Evolutionary conservation across 2,329 filamentous ascomycete species (phyloP).

Genomic region (Aspergillus sp.): DNA sequence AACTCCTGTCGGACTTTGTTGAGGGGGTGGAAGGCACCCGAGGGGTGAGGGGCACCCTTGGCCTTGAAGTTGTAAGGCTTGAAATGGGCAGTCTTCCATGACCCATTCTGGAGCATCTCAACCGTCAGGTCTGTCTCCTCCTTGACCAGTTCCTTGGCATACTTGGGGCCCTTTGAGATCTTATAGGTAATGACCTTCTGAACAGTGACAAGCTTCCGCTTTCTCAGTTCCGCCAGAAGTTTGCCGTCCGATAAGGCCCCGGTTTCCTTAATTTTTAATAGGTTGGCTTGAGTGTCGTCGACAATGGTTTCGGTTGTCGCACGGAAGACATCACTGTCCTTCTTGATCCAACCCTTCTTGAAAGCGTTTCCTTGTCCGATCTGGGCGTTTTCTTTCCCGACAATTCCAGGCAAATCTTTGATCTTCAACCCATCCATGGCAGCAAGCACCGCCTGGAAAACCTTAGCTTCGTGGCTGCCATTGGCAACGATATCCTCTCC

Average conservation of each 20-base stretch:
- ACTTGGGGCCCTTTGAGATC: slow-evolving; percentile 82
- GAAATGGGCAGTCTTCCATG: slow-evolving; percentile 90
- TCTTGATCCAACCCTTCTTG: slow-evolving; percentile 69
- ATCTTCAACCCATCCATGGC: slow-evolving; percentile 81
- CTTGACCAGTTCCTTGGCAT: slow-evolving; percentile 81
- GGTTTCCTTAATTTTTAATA: slow-evolving; percentile 70
- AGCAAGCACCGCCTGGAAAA: slow-evolving; percentile 71
- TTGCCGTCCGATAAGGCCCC: slow-evolving; percentile 72
- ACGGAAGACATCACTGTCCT: slow-evolving; percentile 58
- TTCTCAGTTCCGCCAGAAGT: slow-evolving; percentile 77
- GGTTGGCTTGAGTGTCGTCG: slow-evolving; percentile 74
- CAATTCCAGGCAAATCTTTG: slow-evolving; percentile 59
- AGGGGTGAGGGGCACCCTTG: slow-evolving; percentile 53
- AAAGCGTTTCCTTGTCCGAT: slow-evolving; percentile 95
- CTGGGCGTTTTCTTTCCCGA: slow-evolving; percentile 50
- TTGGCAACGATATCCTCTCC: slow-evolving; percentile 70
- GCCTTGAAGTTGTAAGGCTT: slow-evolving; percentile 81
- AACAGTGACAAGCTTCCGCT: slow-evolving; percentile 82
- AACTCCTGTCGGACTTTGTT: slow-evolving; percentile 97
- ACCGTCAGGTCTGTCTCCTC: slow-evolving; percentile 94
- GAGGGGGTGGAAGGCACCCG: slow-evolving; percentile 58
- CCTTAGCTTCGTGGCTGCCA: slow-evolving; percentile 79
- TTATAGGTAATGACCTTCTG: slow-evolving; percentile 85
- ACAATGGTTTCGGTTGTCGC: slow-evolving; percentile 68
- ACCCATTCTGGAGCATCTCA: slow-evolving; percentile 82